phyloP scores from a whole-genome alignment of 2,329 filamentous ascomycete species.

The Neopestalotiopsis sp. region DNA sequence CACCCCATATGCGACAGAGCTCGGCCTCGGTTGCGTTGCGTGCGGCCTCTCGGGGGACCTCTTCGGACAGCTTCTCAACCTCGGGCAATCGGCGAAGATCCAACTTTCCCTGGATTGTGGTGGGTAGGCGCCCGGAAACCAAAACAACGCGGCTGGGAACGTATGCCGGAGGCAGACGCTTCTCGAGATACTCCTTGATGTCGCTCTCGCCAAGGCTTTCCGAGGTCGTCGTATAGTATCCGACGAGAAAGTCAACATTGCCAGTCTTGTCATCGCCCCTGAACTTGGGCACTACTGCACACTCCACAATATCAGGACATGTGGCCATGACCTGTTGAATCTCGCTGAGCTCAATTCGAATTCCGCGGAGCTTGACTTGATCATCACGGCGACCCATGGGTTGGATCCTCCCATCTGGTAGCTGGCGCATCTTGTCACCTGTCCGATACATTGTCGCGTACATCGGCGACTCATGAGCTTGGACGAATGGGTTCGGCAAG shows the following conservation, averaged over 20 bases:
- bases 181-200: background rate
- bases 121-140: background rate
- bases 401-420: conserved; percentile 11
- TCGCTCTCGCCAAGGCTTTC: background rate
- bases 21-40: background rate
- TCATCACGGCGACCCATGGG: conserved; percentile 79
- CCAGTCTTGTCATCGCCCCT: background rate
- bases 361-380: conserved; percentile 95
- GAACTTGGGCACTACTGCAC: background rate
- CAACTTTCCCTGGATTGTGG: background rate
- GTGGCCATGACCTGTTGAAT: conserved; percentile 49
- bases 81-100: background rate
- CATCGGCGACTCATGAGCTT: no score
- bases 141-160: background rate
- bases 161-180: background rate
- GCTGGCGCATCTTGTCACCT: background rate
- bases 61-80: background rate
- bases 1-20: background rate
- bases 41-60: background rate
- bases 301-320: background rate
- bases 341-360: conserved; percentile 92
- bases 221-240: background rate
- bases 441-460: background rate
- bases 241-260: background rate
- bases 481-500: conserved; percentile 57